Base-by-base conservation (phyloP, 192 early-diverging fungal species). In the Backusella psychrophila region DNA sequence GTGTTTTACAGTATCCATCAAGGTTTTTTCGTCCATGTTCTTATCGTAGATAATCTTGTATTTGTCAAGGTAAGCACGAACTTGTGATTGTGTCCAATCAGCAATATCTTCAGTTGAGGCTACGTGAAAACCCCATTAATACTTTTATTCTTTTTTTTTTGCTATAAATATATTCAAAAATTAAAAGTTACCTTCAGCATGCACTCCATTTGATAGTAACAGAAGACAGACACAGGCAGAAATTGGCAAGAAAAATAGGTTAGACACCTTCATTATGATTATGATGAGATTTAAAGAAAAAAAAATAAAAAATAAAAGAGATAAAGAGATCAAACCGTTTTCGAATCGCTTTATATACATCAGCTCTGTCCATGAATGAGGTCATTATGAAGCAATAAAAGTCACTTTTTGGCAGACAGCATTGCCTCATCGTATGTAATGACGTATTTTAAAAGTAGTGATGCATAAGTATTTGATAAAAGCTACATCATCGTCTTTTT, bases 21-120 rank as follows among this genome's bases (percentile, higher is more conserved):
- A 66, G 0, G 52, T 31, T 23, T 14, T 34, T 19, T 73, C 31
- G 6, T 76, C 63, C 34, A 35, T 49, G 8, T 68, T 38, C n/a
- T 79, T 71, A 56, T 83, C 75, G 35, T 79, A 83, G 15, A 59
- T 46, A 39, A 83, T 76, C 11, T 79, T 76, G 42, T 83, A 74
- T 19, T 83, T 75, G 56, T 78, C 73, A 14, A 83, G 59, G 44
- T 67, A 83, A 15, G 69, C 29, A 1, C 44, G 38, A 19, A 80
- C 63, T 44, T 83, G 75, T 6, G 66, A 71, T 31, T 72, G 63
- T 3, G 78, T 79, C 81, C 81, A 83, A 29, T 52, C 46, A 9
- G 56, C 49, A 21, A 79, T 44, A 36, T 82, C 74, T 29, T 81
- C 19, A 2, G 42, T 41, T 46, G n/a, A 41, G 23, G 23, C 69